Evolutionary conservation across 75 land plant species (phyloP), one percentile per base, ranked within the genome.

Genomic region (Azolla pinnata): DNA sequence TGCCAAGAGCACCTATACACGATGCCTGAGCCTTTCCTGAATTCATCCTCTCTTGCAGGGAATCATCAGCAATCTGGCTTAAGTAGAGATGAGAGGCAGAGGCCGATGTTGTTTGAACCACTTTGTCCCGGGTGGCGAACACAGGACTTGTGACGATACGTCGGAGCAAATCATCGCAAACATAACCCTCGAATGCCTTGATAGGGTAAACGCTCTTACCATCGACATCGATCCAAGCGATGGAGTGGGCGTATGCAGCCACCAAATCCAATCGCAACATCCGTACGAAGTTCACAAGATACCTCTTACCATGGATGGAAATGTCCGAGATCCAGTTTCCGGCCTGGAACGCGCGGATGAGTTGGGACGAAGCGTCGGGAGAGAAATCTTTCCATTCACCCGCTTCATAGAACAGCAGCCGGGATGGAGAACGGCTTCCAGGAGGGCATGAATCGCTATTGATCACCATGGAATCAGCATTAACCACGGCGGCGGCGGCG

Each of bases 301-400:
- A 66, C 0, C 2, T 52, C 0, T 57, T 54, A 0, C 69, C 72
- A 49, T 65, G 56, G 14, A 70, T 29, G 5, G 44, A 29, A 17
- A 82, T 62, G 45, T 88, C 81, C 18, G 61, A 44, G 1, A 57
- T 42, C 27, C 76, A 42, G 38, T 74, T 62, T 57, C 81, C 83
- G 4, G 42, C 51, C 4, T 53, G 27, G 47, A 88, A 62, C 14
- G 75, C 71, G 27, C 61, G 45, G 45, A 24, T 68, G 0, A 80
- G 62, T 14, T 60, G 29, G 1, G 33, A 26, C 29, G 73, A 28
- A 25, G 75, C 29, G 25, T 63, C 44, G 1, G 0, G 32, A 0
- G 63, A 44, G 44, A 57, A 76, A 44, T 79, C 75, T 28, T 66
- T 63, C 82, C 82, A 75, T 19, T 49, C 66, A 1, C 79, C 74